phyloP scores from a whole-genome alignment of 495 filamentous ascomycete genomes.

The Neurospora africana region DNA sequence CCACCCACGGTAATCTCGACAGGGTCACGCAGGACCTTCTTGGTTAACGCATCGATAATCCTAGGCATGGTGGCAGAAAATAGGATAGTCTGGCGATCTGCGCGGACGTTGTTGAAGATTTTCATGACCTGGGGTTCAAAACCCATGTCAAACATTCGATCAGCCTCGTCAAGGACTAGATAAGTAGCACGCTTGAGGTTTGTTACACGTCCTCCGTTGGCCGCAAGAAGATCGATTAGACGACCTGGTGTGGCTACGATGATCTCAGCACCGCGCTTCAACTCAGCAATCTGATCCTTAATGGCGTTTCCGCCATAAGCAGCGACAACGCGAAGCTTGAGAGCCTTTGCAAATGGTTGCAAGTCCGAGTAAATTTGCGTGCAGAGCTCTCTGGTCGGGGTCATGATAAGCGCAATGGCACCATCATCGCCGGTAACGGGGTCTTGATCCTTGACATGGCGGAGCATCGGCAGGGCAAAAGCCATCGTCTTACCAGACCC shows the following conservation, averaged over 20 bases:
- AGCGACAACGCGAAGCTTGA: constrained; percentile 85
- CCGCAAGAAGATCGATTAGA: constrained; percentile 88
- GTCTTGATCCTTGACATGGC: constrained; percentile 91
- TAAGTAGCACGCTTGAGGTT: constrained; percentile 85
- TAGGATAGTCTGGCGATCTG: constrained; percentile 83
- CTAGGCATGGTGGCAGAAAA: constrained; percentile 97
- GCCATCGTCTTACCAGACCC: constrained; percentile 98
- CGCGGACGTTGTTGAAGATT: constrained; percentile 81
- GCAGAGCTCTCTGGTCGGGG: constrained; percentile 89
- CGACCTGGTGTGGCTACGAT: constrained; percentile 94
- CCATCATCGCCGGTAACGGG: constrained; percentile 78
- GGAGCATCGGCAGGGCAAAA: constrained; percentile 90
- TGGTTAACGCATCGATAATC: constrained; percentile 82
- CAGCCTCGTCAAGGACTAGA: constrained; percentile 91
- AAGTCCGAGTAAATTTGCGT: constrained; percentile 92
- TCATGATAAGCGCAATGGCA: constrained; percentile 79
- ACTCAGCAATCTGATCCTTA: constrained; percentile 92
- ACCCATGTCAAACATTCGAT: constrained; percentile 99
- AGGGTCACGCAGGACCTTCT: constrained; percentile 74
- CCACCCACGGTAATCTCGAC: constrained; percentile 91
- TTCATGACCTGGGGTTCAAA: constrained; percentile 98
- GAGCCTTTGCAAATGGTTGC: constrained; percentile 82
- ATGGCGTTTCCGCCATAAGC: constrained; percentile 94
- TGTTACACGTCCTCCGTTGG: constrained; percentile 85
- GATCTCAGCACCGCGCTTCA: constrained; percentile 92